phyloP scores from a whole-genome alignment of 441 rosid genomes.

The Gossypium davidsonii region DNA sequence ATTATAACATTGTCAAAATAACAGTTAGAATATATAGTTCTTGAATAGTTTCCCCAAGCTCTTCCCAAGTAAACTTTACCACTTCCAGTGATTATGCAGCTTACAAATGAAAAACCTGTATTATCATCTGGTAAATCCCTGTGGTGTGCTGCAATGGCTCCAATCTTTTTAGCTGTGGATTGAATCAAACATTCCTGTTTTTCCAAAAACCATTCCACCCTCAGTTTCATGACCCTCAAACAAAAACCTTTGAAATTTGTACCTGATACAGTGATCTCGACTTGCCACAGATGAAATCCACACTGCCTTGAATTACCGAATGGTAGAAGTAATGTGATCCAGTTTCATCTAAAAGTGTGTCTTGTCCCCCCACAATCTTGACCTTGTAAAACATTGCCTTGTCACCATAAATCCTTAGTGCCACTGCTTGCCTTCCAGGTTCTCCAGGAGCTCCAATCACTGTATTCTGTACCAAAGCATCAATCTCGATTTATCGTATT shows the following conservation, averaged over 20 bases:
- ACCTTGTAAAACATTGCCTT: slow-evolving; percentile 72
- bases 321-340: slow-evolving; percentile 77
- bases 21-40: slow-evolving; percentile 68
- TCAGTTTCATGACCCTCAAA: background rate
- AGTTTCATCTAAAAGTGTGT: slow-evolving; percentile 69
- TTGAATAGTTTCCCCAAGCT: slow-evolving; percentile 89
- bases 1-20: slow-evolving; percentile 45
- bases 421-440: slow-evolving; percentile 80
- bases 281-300: slow-evolving; percentile 81
- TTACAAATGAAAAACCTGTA: slow-evolving; percentile 77
- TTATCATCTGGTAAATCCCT: slow-evolving; percentile 53
- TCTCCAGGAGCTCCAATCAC: slow-evolving; percentile 60
- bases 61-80: slow-evolving; percentile 70
- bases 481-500: background rate
- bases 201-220: background rate
- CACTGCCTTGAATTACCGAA: slow-evolving; percentile 63
- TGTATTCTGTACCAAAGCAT: slow-evolving; percentile 51
- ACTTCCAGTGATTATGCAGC: slow-evolving; percentile 61
- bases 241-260: background rate
- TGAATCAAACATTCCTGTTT: slow-evolving; percentile 64
- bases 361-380: slow-evolving; percentile 72
- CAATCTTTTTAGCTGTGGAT: slow-evolving; percentile 50
- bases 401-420: slow-evolving; percentile 62
- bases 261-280: slow-evolving; percentile 74
- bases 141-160: slow-evolving; percentile 87